Base-by-base conservation (phyloP, 164 flowering plant genomes). In the Kalanchoe fedtschenkoi region DNA sequence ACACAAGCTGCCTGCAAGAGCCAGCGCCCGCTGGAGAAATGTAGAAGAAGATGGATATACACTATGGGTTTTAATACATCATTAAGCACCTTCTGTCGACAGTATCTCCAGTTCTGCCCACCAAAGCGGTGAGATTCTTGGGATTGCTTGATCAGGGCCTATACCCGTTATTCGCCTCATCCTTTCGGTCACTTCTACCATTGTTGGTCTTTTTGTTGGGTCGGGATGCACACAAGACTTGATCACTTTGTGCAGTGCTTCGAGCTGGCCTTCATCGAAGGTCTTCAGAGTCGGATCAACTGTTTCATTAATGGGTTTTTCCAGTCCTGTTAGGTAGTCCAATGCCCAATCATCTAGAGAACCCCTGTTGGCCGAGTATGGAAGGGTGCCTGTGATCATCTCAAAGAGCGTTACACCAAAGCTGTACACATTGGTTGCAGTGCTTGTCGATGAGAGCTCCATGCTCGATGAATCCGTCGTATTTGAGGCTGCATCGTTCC, bases 71-170 rank as follows among this genome's bases (percentile, higher is more conserved):
- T 15, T 47, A 30, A 8, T 19, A 7, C 51, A 44, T 44, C 54
- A 22, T 78, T 75, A 88, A 59, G 83, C 77, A 21, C 85, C 85
- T 71, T 91, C 95, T 14, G 80, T 81, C 0, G 95, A 91, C 51
- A 86, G 75, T 54, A 89, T 83, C 76, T 87, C 96, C 5, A 87
- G 95, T 69, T 89, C 96, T 2, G 97, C 93, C 96, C 98, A 92
- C 98, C 98, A 92, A 17, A 92, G 87, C 1, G 98, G 96, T 60
- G 96, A 89, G 2, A 89, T 85, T 67, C 81, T 81, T 34, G 96
- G 95, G 33, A 72, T 71, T 8, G 96, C 97, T 13, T 81, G 79
- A 3, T 87, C 95, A 1, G 99, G 87, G 4, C 88, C 67, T 34
- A 93, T 76, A 19, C 70, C 24, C n/a, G 83, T 73, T 34, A 68